Evolutionary conservation across 305 asterid species (phyloP).

Genomic region (Fraxinus baroniana): DNA sequence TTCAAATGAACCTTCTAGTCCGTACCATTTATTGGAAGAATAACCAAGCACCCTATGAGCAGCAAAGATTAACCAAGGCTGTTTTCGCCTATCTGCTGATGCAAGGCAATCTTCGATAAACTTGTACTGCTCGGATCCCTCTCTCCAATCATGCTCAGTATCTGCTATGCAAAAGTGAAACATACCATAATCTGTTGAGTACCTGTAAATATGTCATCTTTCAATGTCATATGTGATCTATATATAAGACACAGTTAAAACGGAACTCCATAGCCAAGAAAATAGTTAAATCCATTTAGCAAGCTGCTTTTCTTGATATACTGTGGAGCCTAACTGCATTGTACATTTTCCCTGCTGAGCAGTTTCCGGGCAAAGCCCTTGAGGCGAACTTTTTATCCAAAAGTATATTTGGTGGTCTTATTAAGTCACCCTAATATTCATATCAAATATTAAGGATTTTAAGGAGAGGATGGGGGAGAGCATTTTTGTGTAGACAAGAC

Average conservation of each 20-base stretch:
- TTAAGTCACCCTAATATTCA: neutral
- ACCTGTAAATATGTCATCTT: conserved; percentile 40
- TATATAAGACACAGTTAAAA: neutral
- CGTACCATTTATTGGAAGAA: conserved; percentile 68
- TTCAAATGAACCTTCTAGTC: conserved; percentile 67
- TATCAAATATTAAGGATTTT: neutral
- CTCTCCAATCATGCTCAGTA: conserved; percentile 85
- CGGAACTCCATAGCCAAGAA: neutral
- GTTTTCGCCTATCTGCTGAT: conserved; percentile 70
- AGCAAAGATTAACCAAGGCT: conserved; percentile 81
- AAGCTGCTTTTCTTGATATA: neutral
- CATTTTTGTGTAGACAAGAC: neutral
- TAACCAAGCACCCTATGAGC: conserved; percentile 85
- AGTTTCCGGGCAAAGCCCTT: neutral
- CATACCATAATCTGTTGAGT: conserved; percentile 80
- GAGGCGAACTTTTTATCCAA: neutral
- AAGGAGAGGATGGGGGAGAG: neutral
- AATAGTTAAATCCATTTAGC: neutral
- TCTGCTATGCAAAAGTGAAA: conserved; percentile 86
- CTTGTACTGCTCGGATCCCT: conserved; percentile 74
- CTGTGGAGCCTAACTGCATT: neutral
- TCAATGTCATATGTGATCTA: neutral
- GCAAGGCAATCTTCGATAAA: conserved; percentile 72
- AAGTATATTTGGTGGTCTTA: neutral
- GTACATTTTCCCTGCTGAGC: neutral